Percentiles rank a stretch among this genome's conserved stretches.
These are phyloP conservation scores for Ganoderma leucocontextum DNA, from an alignment of 1,284 basidiomycete species.

Conservation along the genomic window DNA sequence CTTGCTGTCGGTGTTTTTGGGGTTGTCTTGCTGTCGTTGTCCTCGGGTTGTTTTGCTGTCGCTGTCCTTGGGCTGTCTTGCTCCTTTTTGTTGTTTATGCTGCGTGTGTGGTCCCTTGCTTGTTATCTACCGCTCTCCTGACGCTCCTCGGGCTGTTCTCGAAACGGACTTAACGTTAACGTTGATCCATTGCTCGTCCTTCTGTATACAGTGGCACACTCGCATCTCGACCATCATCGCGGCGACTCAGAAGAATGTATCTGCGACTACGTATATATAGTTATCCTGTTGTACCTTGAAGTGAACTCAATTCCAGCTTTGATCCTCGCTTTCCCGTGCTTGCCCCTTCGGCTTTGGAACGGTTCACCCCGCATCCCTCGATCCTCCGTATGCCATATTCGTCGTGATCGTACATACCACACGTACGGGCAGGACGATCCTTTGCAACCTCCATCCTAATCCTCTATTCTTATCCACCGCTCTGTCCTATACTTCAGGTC, in stretches of 20 bases:
- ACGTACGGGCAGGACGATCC: background rate
- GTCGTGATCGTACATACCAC: background rate
- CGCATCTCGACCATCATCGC: background rate
- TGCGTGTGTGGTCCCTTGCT: too few relatives aligned
- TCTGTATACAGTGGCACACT: background rate
- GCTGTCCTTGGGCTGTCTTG: background rate
- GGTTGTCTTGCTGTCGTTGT: background rate
- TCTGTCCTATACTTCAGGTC: background rate
- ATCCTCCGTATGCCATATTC: background rate
- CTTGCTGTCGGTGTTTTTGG: background rate
- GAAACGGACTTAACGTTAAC: background rate
- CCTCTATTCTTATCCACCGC: background rate
- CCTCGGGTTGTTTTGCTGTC: background rate
- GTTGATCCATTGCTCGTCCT: too few relatives aligned
- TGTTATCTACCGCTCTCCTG: background rate
- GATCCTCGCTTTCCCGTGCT: background rate
- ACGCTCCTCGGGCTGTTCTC: background rate
- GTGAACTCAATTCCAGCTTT: background rate
- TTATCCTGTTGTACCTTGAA: background rate
- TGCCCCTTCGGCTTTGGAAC: background rate
- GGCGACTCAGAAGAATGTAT: background rate
- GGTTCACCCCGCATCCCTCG: background rate
- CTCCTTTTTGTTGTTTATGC: too few relatives aligned
- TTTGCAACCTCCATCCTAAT: background rate
- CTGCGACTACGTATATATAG: background rate